Conservation (phyloP, 2,329 filamentous ascomycete genomes). For the Colletotrichum graminicola region DNA sequence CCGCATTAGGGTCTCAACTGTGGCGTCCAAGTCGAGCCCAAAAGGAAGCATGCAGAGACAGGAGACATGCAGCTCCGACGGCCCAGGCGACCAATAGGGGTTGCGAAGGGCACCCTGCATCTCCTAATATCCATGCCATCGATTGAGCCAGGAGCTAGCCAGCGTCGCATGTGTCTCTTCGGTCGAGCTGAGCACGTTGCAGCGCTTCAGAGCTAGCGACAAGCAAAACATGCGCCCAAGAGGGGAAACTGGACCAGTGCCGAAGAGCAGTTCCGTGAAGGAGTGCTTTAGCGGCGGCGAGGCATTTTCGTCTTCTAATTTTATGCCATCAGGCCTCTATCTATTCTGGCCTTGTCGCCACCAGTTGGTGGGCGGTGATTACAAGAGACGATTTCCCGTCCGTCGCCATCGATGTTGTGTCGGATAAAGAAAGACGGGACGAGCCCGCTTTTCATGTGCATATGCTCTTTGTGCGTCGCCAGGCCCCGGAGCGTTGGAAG, state of each 20-base stretch:
- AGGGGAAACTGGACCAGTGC: neutral
- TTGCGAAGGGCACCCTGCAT: slow-evolving; percentile 12
- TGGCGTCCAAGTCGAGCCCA: slow-evolving; percentile 27
- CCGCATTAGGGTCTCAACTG: slow-evolving; percentile 33
- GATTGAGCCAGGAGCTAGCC: slow-evolving; percentile 16
- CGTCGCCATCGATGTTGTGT: neutral
- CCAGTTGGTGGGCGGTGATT: slow-evolving; percentile 2
- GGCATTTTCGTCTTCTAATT: neutral
- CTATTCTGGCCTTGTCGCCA: neutral
- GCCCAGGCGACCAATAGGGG: slow-evolving; percentile 20
- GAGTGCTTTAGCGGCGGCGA: slow-evolving; percentile 8
- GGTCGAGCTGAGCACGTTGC: slow-evolving; percentile 5
- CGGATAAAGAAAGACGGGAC: slow-evolving; percentile 27
- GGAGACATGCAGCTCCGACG: slow-evolving; percentile 32
- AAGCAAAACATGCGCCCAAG: neutral
- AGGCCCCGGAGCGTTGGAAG: slow-evolving; percentile 10
- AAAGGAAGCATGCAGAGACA: slow-evolving; percentile 39
- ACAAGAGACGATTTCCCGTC: slow-evolving; percentile 19
- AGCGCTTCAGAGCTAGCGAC: slow-evolving; percentile 6
- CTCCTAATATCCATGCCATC: slow-evolving; percentile 14
- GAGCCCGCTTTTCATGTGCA: slow-evolving; percentile 34
- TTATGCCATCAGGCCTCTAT: neutral
- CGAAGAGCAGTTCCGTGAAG: neutral
- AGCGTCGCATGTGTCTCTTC: slow-evolving; percentile 9
- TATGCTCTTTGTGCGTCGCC: slow-evolving; percentile 33